A percentile compares a stretch with the other conserved stretches of the same genome.
Evolutionary conservation across 768 basidiomycete species (phyloP).

Genomic region (Brasilioporus rufonigricans): DNA sequence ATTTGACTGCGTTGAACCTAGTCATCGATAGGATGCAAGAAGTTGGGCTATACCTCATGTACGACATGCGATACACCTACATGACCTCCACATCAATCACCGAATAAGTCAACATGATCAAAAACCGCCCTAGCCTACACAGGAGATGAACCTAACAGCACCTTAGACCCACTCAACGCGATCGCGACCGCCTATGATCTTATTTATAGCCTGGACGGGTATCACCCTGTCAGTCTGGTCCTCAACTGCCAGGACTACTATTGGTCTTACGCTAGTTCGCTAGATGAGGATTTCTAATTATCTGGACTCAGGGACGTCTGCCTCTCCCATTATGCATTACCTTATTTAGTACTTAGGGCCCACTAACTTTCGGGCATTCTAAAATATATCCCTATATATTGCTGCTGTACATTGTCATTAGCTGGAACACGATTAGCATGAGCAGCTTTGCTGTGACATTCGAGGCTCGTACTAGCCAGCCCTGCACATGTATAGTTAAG

Average conservation of each 20-base stretch:
- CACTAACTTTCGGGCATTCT: no score
- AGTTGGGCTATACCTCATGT: conserved; percentile 71
- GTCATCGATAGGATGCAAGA: conserved; percentile 73
- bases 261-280: no score
- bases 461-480: no score
- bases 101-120: conserved; percentile 67
- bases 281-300: no score
- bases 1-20: conserved; percentile 52
- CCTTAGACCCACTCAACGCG: conserved; percentile 62
- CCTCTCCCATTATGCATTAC: no score
- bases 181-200: conserved; percentile 47
- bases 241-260: conserved; percentile 66
- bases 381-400: no score
- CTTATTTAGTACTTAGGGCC: no score
- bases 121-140: conserved; percentile 70
- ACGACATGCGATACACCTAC: conserved; percentile 78
- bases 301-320: no score
- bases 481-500: no score
- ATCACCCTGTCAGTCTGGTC: conserved; percentile 65
- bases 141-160: conserved; percentile 72
- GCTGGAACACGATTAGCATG: no score
- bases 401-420: no score
- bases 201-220: conserved; percentile 60
- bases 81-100: conserved; percentile 60
- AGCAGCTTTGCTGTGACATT: no score